Evolutionary conservation across 495 filamentous ascomycete genomes (phyloP).

Genomic region (Penicillium argentinense): DNA sequence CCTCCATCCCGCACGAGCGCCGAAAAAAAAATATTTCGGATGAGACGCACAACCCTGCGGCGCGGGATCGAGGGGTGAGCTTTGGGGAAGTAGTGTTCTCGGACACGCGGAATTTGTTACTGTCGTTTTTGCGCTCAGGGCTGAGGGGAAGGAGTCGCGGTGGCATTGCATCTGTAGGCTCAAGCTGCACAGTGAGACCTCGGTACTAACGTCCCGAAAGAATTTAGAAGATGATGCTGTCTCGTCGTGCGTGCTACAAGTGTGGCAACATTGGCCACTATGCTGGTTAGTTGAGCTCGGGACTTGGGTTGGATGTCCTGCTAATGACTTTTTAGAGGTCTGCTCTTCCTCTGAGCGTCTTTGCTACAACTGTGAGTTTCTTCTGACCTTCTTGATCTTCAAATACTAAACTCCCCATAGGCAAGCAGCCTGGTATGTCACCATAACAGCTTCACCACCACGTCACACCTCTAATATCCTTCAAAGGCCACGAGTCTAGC

Average conservation of each 20-base stretch:
- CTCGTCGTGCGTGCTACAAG: constrained; percentile 99
- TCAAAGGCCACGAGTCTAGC: constrained; percentile 92
- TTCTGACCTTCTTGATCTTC: not conserved
- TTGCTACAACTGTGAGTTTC: constrained; percentile 93
- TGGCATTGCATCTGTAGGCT: not conserved
- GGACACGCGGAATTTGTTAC: too few relatives aligned
- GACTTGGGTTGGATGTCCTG: not conserved
- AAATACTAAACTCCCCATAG: constrained; percentile 43
- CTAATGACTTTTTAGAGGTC: constrained; percentile 60
- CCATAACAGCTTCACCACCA: constrained; percentile 16
- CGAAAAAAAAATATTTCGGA: not conserved
- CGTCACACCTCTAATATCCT: constrained; percentile 35
- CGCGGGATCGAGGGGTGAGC: too few relatives aligned
- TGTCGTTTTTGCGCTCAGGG: too few relatives aligned
- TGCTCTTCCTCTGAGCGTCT: constrained; percentile 95
- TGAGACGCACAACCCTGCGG: too few relatives aligned
- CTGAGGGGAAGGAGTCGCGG: too few relatives aligned
- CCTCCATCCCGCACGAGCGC: constrained; percentile 11
- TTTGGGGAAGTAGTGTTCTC: too few relatives aligned
- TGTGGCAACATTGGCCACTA: constrained; percentile 99
- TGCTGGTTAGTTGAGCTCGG: constrained; percentile 58
- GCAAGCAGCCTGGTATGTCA: constrained; percentile 79
- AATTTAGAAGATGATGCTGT: constrained; percentile 80
- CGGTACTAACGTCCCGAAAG: constrained; percentile 20
- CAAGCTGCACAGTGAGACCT: not conserved